Base-by-base conservation (phyloP, 2,329 filamentous ascomycete genomes). In the Aspergillus fischeri region DNA sequence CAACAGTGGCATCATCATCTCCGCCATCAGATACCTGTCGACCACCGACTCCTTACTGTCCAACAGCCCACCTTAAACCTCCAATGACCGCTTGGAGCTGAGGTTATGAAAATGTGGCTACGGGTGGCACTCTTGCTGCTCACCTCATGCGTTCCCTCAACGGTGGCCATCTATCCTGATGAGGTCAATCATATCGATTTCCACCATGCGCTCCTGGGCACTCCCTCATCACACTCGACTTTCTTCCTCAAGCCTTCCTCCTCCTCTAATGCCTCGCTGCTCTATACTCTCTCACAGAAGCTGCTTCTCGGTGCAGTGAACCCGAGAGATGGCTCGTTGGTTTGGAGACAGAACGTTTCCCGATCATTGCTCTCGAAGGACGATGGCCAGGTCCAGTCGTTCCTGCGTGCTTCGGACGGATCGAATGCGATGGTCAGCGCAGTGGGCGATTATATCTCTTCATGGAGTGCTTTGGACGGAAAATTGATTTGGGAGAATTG, bases 131-230 rank as follows among this genome's bases (percentile, higher is more conserved):
- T 73, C 52, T 63, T 75, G 42, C 59, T 73, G 63, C 66, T 75
- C 64, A 70, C 74, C 62, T 74, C 69, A 52, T 86, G 67, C 78
- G 78, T 65, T 72, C 80, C 66, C 69, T 80, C 70, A 78, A 66
- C 84, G 52, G 72, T 76, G 69, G 90, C 92, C 63, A 86, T 97
- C 59, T 96, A 92, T 78, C 82, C 84, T 65, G 94, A 99, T 71
- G 93, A 99, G 75, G 92, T 95, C 65, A 92, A 87, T 78, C 84
- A 91, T 67, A 85, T 95, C 73, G 94, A 99, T 77, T 97, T 92
- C 78, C 93, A 97, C 77, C 87, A 96, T 78, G 86, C 90, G 63
- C 86, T 97, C 51, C 80, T 99, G 68, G 94, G 94, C 69, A 78
- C 90, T 41, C 92, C 94, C 54, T 88, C 89, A 72, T 80, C 85